phyloP scores from a whole-genome alignment of 2,329 filamentous ascomycete genomes.

The Neobulgaria alba region DNA sequence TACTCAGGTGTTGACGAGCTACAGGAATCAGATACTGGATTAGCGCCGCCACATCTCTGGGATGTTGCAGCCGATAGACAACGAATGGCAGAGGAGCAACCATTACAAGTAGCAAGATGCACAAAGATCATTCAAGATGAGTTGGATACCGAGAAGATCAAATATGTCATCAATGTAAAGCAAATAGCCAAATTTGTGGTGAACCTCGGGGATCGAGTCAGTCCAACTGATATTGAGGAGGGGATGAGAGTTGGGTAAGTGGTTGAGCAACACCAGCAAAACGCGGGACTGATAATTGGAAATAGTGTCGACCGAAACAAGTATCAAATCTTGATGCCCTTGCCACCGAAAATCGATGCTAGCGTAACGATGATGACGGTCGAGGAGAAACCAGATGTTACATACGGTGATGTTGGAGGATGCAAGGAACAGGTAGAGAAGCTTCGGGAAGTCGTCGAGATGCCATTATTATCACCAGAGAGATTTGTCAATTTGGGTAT shows the following conservation, averaged over 20 bases:
- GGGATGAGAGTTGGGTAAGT: slow-evolving; percentile 87
- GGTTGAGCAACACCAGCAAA: slow-evolving; percentile 10
- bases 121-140: slow-evolving; percentile 99
- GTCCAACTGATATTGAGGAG: slow-evolving; percentile 97
- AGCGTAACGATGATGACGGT: slow-evolving; percentile 99
- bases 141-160: slow-evolving; percentile 94
- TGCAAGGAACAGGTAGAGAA: slow-evolving; percentile 99
- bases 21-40: slow-evolving; percentile 94
- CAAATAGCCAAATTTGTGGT: slow-evolving; percentile 99
- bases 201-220: slow-evolving; percentile 91
- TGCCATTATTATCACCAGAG: slow-evolving; percentile 93
- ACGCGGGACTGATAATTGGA: slow-evolving; percentile 13
- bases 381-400: slow-evolving; percentile 98
- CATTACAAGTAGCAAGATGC: slow-evolving; percentile 92
- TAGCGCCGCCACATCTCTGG: slow-evolving; percentile 97
- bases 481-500: slow-evolving; percentile 98
- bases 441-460: slow-evolving; percentile 95
- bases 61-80: slow-evolving; percentile 96
- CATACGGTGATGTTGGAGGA: slow-evolving; percentile 95
- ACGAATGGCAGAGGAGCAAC: slow-evolving; percentile 97
- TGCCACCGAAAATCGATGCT: slow-evolving; percentile 97
- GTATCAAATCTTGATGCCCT: slow-evolving; percentile 94
- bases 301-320: slow-evolving; percentile 86
- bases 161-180: slow-evolving; percentile 99
- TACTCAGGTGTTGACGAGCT: slow-evolving; percentile 7